Evolutionary conservation across 306 rosid species (phyloP).

Genomic region (Luffa aegyptiaca): DNA sequence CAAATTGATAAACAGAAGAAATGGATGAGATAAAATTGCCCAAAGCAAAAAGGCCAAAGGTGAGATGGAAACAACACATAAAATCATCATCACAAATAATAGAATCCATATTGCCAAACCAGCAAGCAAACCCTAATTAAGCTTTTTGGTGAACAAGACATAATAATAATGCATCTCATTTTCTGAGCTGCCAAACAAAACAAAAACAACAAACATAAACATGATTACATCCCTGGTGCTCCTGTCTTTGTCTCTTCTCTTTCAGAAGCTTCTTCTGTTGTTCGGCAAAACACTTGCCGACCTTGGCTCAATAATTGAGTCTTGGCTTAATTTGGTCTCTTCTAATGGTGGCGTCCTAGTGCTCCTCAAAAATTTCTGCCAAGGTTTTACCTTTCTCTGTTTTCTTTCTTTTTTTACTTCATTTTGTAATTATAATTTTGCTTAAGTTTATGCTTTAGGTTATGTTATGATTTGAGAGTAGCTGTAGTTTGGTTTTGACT

Average conservation of each 20-base stretch:
- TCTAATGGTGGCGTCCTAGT: constrained; percentile 24
- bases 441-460: no score
- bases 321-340: constrained; percentile 31
- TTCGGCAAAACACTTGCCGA: constrained; percentile 25
- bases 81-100: neutral
- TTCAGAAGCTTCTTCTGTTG: constrained; percentile 30
- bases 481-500: no score
- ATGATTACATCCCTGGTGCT: constrained; percentile 11
- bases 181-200: neutral
- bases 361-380: constrained; percentile 25
- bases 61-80: neutral
- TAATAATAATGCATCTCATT: neutral
- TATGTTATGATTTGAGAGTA: no score
- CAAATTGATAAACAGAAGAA: neutral
- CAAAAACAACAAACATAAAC: no score
- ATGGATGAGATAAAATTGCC: neutral
- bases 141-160: neutral
- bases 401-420: no score
- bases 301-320: constrained; percentile 32
- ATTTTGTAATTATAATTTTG: no score
- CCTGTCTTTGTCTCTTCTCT: constrained; percentile 34
- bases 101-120: neutral
- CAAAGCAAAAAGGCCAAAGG: neutral
- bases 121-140: neutral
- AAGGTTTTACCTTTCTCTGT: constrained; percentile 22